Percentiles rank a stretch among this genome's conserved stretches.
Conservation (phyloP, 441 rosid species). For the Gossypium gossypioides region DNA sequence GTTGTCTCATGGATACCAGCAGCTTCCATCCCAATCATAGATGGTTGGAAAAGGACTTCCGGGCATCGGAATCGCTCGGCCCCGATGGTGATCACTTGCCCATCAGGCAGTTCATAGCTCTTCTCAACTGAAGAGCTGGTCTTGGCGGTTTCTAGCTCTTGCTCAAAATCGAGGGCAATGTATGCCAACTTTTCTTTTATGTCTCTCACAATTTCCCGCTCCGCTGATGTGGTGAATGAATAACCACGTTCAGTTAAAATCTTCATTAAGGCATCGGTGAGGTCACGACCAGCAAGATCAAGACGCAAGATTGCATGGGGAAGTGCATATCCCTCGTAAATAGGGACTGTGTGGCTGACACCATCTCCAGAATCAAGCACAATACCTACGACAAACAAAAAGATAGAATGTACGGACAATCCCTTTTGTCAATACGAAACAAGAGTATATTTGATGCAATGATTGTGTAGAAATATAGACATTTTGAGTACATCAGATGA, state of each 20-base stretch:
- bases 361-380: constrained; percentile 31
- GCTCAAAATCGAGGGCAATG: constrained; percentile 28
- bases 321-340: constrained; percentile 28
- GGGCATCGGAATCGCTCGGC: constrained; percentile 29
- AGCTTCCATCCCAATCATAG: constrained; percentile 30
- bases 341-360: constrained; percentile 30
- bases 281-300: constrained; percentile 31
- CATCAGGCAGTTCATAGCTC: constrained; percentile 28
- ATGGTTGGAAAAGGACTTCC: constrained; percentile 29
- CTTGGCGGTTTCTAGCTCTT: constrained; percentile 26
- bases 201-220: constrained; percentile 30
- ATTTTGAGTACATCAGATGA: too few relatives aligned
- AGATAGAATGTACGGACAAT: neutral
- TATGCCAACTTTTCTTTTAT: constrained; percentile 27
- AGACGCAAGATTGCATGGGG: constrained; percentile 30
- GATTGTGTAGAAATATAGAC: too few relatives aligned
- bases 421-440: neutral
- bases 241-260: constrained; percentile 30
- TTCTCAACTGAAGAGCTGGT: constrained; percentile 26
- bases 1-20: constrained; percentile 31
- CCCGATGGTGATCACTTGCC: constrained; percentile 27
- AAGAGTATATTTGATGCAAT: neutral
- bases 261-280: constrained; percentile 26
- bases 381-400: constrained; percentile 18
- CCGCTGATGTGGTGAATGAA: constrained; percentile 24